Evolutionary conservation across 2,329 filamentous ascomycete genomes (phyloP).

Genomic region (Paecilomyces niveus): DNA sequence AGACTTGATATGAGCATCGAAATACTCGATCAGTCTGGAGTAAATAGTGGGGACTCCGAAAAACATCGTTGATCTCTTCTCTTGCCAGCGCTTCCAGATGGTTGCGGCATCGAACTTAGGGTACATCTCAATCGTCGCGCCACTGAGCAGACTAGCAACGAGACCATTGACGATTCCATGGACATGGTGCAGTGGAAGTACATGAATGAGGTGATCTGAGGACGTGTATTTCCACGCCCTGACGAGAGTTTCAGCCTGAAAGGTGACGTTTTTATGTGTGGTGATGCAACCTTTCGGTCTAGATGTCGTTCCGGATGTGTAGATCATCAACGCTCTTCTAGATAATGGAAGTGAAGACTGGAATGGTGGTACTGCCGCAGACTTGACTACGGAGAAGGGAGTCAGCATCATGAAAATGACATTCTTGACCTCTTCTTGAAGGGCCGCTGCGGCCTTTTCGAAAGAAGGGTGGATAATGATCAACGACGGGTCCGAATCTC

Average conservation of each 20-base stretch:
- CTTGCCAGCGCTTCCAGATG: constrained; percentile 43
- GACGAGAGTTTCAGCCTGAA: constrained; percentile 20
- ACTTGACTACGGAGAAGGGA: constrained; percentile 13
- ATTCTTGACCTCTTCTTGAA: constrained; percentile 22
- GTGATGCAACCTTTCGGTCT: constrained; percentile 39
- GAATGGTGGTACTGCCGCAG: constrained; percentile 24
- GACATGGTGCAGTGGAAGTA: constrained; percentile 45
- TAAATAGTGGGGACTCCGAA: constrained; percentile 48
- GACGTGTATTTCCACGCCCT: constrained; percentile 35
- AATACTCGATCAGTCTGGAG: constrained; percentile 41
- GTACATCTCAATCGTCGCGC: constrained; percentile 43
- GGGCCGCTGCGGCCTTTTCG: constrained; percentile 21
- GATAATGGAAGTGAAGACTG: constrained; percentile 17
- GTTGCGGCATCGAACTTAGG: constrained; percentile 37
- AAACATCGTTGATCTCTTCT: constrained; percentile 39
- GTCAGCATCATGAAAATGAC: constrained; percentile 25
- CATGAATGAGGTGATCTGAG: constrained; percentile 42
- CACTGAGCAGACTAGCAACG: constrained; percentile 39
- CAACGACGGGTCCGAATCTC: constrained; percentile 36
- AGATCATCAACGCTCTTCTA: constrained; percentile 35
- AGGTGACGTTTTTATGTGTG: constrained; percentile 35
- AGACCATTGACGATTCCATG: constrained; percentile 47
- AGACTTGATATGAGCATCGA: constrained; percentile 30
- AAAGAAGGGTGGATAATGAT: constrained; percentile 35
- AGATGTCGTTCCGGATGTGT: constrained; percentile 36